phyloP scores from a whole-genome alignment of 228 moss, liverwort and hornwort species.

The Sphagnum magellanicum region DNA sequence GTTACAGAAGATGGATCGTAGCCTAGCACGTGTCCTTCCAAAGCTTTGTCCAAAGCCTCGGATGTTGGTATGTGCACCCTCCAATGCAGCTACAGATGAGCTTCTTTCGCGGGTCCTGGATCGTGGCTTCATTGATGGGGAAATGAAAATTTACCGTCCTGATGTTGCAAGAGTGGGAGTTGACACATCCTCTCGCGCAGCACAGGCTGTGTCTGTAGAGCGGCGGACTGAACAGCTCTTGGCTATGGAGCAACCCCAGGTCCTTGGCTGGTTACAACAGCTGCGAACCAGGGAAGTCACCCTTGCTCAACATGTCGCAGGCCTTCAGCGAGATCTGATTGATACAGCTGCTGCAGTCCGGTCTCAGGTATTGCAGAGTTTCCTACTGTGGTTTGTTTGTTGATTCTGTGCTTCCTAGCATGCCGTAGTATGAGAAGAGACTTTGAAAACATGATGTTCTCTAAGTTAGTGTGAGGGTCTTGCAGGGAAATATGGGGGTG shows the following conservation, averaged over 20 bases:
- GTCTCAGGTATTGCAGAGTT: conserved; percentile 32
- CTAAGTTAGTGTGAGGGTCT: too few species aligned
- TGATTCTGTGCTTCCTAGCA: too few species aligned
- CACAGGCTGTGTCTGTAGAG: conserved; percentile 96
- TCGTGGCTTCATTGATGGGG: conserved; percentile 97
- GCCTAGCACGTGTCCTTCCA: conserved; percentile 83
- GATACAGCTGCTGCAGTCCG: conserved; percentile 69
- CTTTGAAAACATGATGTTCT: too few species aligned
- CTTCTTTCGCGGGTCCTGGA: conserved; percentile 93
- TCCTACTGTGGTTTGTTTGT: background rate
- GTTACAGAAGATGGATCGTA: conserved; percentile 89
- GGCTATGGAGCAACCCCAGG: conserved; percentile 66
- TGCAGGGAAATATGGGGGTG: conserved; percentile 69
- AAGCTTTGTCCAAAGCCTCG: conserved; percentile 98
- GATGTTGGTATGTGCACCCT: conserved; percentile 98
- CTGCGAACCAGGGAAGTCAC: conserved; percentile 59
- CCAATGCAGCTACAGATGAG: conserved; percentile 98
- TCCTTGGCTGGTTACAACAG: conserved; percentile 76
- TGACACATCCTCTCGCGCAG: conserved; percentile 78
- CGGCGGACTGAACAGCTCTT: conserved; percentile 81
- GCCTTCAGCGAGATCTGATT: conserved; percentile 80
- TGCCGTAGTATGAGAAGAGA: too few species aligned
- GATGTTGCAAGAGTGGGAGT: conserved; percentile 97
- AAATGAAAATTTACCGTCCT: conserved; percentile 93
- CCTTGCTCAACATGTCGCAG: conserved; percentile 61